Base-by-base conservation (phyloP, 83 land plant species). In the Diphasiastrum complanatum region DNA sequence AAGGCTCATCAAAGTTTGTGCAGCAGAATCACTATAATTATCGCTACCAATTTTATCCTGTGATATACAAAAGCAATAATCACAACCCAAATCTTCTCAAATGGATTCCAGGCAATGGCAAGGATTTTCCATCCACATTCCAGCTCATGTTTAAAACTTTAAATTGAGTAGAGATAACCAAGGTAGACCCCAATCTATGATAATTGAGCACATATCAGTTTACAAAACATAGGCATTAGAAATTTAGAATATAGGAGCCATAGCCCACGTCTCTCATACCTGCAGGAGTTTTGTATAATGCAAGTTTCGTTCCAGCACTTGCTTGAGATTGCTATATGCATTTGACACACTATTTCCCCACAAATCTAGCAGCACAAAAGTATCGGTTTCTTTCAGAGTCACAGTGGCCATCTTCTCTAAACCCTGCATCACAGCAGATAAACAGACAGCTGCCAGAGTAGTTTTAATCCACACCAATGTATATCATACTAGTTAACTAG, bases 1-100 rank as follows among this genome's bases (percentile, higher is more conserved):
- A 20, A 75, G 54, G 36, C 68, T 63, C 11, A 69, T 56, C 18
- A 68, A 38, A 2, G 78, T 75, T 47, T 75, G 78, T 33, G 68
- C 47, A 22, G 51, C 48, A n/a, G 66, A 55, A 45, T 54, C 51
- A 18, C 34, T 33, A 29, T 60, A 75, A 34, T 75, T 75, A 40
- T 62, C 78, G 57, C 73, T 75, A 4, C 78, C 78, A 5, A 51
- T 46, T 65, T 75, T 75, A 3, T 51, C 28, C 78, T 75, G 78
- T 36, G 29, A 29, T 30, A 40, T 41, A 33, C 11, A 6, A 38
- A 14, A 38, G 6, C 14, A 38, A 6, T 38, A 38, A 14, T 6
- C 41, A 6, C 41, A 38, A 38, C 11, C 14, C 6, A 38, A 38
- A 14, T 6, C 14, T 38, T 38, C 6, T 6, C 41, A 38, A 38